A percentile compares a stretch with the other conserved stretches of the same genome.
Conservation (phyloP, 2,329 filamentous ascomycete genomes). For the Claviceps lovelessii region DNA sequence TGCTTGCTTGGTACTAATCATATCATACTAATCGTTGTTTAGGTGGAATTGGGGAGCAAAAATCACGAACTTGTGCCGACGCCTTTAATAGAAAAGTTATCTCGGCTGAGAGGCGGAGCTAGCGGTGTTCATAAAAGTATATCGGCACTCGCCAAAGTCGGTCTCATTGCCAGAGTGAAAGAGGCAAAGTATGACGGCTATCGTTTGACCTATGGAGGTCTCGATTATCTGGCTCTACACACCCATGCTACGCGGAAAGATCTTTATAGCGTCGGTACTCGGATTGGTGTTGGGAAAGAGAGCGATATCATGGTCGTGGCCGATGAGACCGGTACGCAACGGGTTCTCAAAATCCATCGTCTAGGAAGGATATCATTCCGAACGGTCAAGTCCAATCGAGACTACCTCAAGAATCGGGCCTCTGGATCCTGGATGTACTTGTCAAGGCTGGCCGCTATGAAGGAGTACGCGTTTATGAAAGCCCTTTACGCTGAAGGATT, state of each 20-base stretch:
- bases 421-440: constrained; percentile 97
- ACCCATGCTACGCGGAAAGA: constrained; percentile 65
- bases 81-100: constrained; percentile 68
- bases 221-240: constrained; percentile 95
- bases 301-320: constrained; percentile 94
- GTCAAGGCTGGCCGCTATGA: constrained; percentile 78
- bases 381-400: constrained; percentile 86
- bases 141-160: constrained; percentile 78
- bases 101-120: constrained; percentile 63
- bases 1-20: background rate
- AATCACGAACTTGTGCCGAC: constrained; percentile 97
- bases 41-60: constrained; percentile 88
- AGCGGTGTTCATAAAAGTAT: constrained; percentile 76
- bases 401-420: constrained; percentile 72
- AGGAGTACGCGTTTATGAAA: constrained; percentile 90
- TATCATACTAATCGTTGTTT: constrained; percentile 5
- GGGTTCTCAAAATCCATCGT: constrained; percentile 88
- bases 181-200: constrained; percentile 98
- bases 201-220: constrained; percentile 85
- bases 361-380: constrained; percentile 93
- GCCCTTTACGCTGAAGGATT: constrained; percentile 73
- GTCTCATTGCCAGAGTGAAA: constrained; percentile 81
- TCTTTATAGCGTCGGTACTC: constrained; percentile 84
- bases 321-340: constrained; percentile 59
- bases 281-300: constrained; percentile 94